Base-by-base conservation (phyloP, 306 rosid genomes). In the Fragaria nilgerrensis region DNA sequence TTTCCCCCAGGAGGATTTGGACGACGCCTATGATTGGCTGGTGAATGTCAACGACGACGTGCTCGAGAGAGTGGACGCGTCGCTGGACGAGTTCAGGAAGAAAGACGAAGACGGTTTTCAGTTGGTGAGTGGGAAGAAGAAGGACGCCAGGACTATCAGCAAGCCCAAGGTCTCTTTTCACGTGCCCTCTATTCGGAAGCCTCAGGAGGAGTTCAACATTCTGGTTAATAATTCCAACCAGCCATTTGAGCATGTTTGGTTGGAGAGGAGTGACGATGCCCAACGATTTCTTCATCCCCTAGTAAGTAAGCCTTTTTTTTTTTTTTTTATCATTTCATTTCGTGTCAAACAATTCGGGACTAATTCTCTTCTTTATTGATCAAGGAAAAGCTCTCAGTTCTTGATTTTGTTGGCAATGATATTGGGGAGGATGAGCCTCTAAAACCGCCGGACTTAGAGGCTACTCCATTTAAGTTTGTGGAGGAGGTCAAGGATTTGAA, bases 241-340 rank as follows among this genome's bases (percentile, higher is more conserved):
- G 79, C 96, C 93, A 1, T 95, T 90, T 78, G 93, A 87, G 74
- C 98, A 95, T 87, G 97, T 95, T 69, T 95, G 97, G 98, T 70
- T 95, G 90, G 86, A 87, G 83, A 88, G 86, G 81, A 83, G 86
- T 75, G 98, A 90, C 16, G 96, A 92, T 81, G 96, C 82, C 15
- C 81, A 37, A 12, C 81, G 84, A 55, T 86, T 89, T 80, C 62
- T 90, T 78, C 98, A 95, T 87, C 98, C 98, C 62, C 77, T 95
- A 86, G 98, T 94, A 67, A 82, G 93, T 83, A 32, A 32, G 34
- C 75, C 41, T 37, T 37, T 37, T 29, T 29, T 29, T 37, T 37
- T 37, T 29, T 29, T 29, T 29, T 20, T 73, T 37, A 25, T 22
- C 29, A n/a, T 37, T 37, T 37, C 41, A 37, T 37, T 37, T 5